Evolutionary conservation across 129 eudicot genomes (phyloP), one percentile per base, ranked within the genome.

Genomic region (Escallonia herrerae): DNA sequence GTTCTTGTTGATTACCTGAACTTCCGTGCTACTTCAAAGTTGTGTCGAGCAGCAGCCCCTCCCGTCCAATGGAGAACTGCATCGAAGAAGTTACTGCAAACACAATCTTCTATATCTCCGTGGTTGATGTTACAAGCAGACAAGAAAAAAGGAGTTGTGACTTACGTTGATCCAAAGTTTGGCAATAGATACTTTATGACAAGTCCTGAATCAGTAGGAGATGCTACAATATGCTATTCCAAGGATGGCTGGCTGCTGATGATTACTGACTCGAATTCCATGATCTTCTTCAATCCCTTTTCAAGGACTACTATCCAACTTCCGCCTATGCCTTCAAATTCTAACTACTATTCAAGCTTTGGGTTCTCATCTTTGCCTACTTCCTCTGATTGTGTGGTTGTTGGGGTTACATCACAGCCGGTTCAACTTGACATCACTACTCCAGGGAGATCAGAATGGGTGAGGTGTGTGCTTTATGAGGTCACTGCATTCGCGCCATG

Each of bases 11-110:
- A 77, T n/a, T 72, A 72, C 70, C 55, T 50, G 8, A 78, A 72
- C 47, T 77, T 77, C 8, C 77, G 78, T 44, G 65, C 74, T 56
- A 66, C 73, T 13, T 72, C 66, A 45, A 66, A 71, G 63, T 15
- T 1, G 3, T 59, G 71, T 60, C 6, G 11, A 15, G 40, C 60
- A 43, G 69, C 60, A 58, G 60, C 72, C 47, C 81, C 73, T 13
- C 9, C 57, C 15, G 33, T 67, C 37, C 64, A 5, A 39, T 60
- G 76, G 70, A 59, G 68, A 41, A 60, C 46, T 58, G 56, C 58
- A 54, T n/a, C 15, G 38, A 9, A 22, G 5, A 15, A 72, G 64
- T 22, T 22, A 72, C n/a, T 72, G 64, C 64, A 15, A 3, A 55
- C 56, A 1, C 49, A 45, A 60, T 60, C 69, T 15, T 41, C 66